Evolutionary conservation across 2,329 filamentous ascomycete species (phyloP).

Genomic region (Talaromyces albobiverticillius): DNA sequence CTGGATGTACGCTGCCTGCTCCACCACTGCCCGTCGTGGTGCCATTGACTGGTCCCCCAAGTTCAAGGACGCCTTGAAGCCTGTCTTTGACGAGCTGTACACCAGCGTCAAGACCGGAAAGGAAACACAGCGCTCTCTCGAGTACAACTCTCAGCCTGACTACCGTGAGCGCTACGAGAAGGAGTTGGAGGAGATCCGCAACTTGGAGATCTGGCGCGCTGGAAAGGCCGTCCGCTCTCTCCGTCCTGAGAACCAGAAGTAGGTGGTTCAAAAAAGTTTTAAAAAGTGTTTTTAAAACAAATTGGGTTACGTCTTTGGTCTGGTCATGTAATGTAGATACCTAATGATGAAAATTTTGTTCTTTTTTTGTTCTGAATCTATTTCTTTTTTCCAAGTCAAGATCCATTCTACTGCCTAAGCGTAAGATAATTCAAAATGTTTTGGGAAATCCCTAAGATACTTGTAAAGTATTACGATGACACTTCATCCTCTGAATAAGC

Average conservation of each 20-base stretch:
- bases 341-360: constrained; percentile 13
- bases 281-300: background rate
- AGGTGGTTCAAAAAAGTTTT: too few relatives aligned
- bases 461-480: too few relatives aligned
- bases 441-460: too few relatives aligned
- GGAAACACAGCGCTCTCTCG: constrained; percentile 94
- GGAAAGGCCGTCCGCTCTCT: constrained; percentile 93
- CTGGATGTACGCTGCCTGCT: constrained; percentile 99
- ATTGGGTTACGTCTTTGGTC: background rate
- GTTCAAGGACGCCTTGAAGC: constrained; percentile 99
- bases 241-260: constrained; percentile 83
- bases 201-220: constrained; percentile 98
- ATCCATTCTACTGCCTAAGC: too few relatives aligned
- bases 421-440: too few relatives aligned
- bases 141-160: constrained; percentile 93
- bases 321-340: constrained; percentile 17
- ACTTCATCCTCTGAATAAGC: too few relatives aligned
- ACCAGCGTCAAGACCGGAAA: constrained; percentile 84
- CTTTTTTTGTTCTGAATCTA: too few relatives aligned
- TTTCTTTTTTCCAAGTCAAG: too few relatives aligned
- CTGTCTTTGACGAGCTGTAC: constrained; percentile 97
- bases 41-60: constrained; percentile 97
- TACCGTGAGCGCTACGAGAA: constrained; percentile 97
- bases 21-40: constrained; percentile 94
- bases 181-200: constrained; percentile 97